Evolutionary conservation across 2,329 filamentous ascomycete species (phyloP), one percentile per base, ranked within the genome.

Genomic region (Curvularia sp.): DNA sequence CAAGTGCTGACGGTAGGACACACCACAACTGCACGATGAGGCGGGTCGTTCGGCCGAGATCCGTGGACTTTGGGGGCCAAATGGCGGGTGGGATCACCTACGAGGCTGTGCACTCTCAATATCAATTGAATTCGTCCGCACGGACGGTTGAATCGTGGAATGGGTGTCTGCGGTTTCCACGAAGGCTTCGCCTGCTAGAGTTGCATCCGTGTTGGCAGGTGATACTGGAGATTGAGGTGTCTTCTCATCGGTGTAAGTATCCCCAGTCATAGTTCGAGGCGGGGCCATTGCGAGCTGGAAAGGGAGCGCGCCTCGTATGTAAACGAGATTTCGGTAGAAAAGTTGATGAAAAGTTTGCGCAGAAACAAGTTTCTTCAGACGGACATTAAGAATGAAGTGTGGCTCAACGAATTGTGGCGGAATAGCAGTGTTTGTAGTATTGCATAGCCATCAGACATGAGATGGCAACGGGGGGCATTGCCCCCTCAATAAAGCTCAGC

Each of bases 31-130:
- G 13, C 24, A 44, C 42, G 28, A 31, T 33, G 44, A 15, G 28
- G 18, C n/a, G 30, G 44, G 28, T 13, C 12, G 28, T 48, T 31
- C 28, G 30, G 44, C 44, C 44, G 20, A 48, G 38, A 43, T 30
- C n/a, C 28, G n/a, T 15, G 9, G 26, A 20, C 9, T 66, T 64
- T 58, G 63, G 68, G 66, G 59, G 56, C 53, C 41, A 58, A 61
- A 47, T 13, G 48, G 41, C 48, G 28, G 13, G 24, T 24, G 35
- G 53, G 55, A 60, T 48, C 18, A 74, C 71, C 28, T 71, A 76
- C 73, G 63, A 66, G 72, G 72, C 71, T 74, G 71, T 71, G 72
- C 67, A 69, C 58, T 58, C 24, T 62, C 59, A 35, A 60, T 59
- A 38, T 57, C 63, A 33, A 61, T 49, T 50, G 64, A 62, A n/a